Evolutionary conservation across 2,329 filamentous ascomycete species (phyloP).

Genomic region (Botrytis porri): DNA sequence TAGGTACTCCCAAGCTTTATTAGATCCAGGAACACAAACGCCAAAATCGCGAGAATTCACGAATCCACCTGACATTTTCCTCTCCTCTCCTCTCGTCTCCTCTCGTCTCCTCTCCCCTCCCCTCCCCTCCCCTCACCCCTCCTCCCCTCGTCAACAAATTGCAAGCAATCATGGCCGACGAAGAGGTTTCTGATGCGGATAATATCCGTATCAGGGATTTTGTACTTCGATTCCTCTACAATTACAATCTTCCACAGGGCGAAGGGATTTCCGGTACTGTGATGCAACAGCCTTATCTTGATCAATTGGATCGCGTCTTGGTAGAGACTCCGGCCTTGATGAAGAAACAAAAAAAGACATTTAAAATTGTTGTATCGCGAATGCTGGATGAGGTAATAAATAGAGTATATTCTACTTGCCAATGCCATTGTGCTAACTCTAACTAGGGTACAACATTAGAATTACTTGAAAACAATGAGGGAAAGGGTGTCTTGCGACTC

Average conservation of each 20-base stretch:
- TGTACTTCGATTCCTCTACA: background rate
- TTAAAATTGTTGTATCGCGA: background rate
- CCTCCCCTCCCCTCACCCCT: background rate
- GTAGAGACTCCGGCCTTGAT: background rate
- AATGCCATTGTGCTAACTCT: background rate
- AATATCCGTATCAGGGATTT: background rate
- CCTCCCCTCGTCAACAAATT: background rate
- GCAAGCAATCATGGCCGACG: slow-evolving; percentile 1
- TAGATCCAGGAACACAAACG: slow-evolving; percentile 3
- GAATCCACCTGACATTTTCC: slow-evolving; percentile 5
- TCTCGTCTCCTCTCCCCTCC: background rate
- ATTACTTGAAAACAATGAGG: slow-evolving; percentile 4
- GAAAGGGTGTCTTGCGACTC: background rate
- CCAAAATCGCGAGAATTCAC: slow-evolving; percentile 14
- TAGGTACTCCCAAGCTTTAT: background rate
- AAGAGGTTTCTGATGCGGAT: slow-evolving; percentile 9
- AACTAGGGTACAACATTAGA: background rate
- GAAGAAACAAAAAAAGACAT: slow-evolving; percentile 3
- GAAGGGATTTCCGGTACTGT: background rate
- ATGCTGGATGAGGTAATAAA: slow-evolving; percentile 5
- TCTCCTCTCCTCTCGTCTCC: background rate
- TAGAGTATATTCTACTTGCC: background rate
- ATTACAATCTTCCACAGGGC: background rate
- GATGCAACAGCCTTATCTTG: slow-evolving; percentile 1
- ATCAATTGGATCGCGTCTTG: slow-evolving; percentile 8